These are phyloP conservation scores for Neurospora sublineolata DNA, from an alignment of 495 filamentous ascomycete genomes.

Conservation along the genomic window DNA sequence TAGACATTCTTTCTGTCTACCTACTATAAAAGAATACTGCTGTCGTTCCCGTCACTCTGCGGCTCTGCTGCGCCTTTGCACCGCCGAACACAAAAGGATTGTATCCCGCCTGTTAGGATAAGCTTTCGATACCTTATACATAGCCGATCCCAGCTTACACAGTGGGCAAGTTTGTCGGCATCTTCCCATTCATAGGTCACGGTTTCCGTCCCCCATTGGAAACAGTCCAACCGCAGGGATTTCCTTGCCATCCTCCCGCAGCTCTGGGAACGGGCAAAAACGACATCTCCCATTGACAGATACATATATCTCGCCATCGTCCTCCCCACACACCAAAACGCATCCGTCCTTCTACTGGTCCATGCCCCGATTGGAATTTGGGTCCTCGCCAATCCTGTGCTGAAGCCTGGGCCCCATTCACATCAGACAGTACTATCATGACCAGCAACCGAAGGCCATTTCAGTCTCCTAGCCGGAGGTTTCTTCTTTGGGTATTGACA, in stretches of 20 bases:
- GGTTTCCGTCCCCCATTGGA: background rate
- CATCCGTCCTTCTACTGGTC: background rate
- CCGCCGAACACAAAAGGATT: background rate
- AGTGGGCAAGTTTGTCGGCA: background rate
- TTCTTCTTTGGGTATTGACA: slow-evolving; percentile 37
- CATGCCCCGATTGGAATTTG: background rate
- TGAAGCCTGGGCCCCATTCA: background rate
- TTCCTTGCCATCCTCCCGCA: background rate
- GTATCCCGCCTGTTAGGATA: background rate
- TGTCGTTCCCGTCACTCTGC: background rate
- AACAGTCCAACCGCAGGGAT: background rate
- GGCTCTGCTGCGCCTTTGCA: background rate
- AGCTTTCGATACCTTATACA: background rate
- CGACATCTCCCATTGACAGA: background rate
- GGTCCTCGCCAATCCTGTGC: background rate
- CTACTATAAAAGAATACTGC: background rate
- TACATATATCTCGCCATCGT: background rate
- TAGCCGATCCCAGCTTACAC: background rate
- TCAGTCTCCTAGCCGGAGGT: slow-evolving; percentile 45
- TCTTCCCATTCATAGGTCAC: background rate
- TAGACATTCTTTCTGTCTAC: background rate
- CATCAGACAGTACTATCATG: slow-evolving; percentile 39
- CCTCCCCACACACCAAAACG: background rate
- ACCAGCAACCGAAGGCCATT: slow-evolving; percentile 40
- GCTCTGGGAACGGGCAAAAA: background rate